Evolutionary conservation across 495 filamentous ascomycete genomes (phyloP), one percentile per base, ranked within the genome.

Genomic region (Jackrogersella minutella): DNA sequence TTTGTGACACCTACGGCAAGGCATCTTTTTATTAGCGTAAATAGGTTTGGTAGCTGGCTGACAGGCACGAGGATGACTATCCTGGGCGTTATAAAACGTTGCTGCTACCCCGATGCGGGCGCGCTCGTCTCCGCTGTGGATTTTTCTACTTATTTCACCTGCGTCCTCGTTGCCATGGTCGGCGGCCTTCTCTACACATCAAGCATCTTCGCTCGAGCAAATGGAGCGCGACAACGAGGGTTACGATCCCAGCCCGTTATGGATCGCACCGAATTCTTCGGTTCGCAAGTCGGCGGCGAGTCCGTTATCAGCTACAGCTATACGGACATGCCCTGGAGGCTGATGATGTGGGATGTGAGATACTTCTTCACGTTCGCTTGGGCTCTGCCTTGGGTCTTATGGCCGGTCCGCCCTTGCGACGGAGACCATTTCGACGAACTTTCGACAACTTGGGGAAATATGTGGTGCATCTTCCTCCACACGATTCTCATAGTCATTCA

Each of bases 371-470:
- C 66, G 7, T 82, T 80, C 62, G 52, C 77, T 30, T 82, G 78
- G 77, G 76, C 81, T 3, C 68, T 87, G 2, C 86, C 84, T 7
- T 79, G 79, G 40, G 77, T 89, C 17, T 22, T 89, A 1, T 73
- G 78, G 19, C 88, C 88, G 3, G 41, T 86, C n/a, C 57, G 66
- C 3, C 79, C 86, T 0, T 74, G 76, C 60, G 77, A 74, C 58
- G 85, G 82, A n/a, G 79, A 69, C 28, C 69, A 78, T 24, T 74
- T 88, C 39, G 84, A 84, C 66, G 88, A 91, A 73, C 74, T 90
- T n/a, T 82, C 85, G 36, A 77, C 78, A 0, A 81, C 86, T 0
- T 16, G 64, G 17, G 69, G 73, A 19, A 89, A 88, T 62, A 41
- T 83, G 1, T 76, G 79, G 62, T 81, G 76, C 16, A 74, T 89